phyloP scores from a whole-genome alignment of 1,139 yeast species.

The Pichia sp. region DNA sequence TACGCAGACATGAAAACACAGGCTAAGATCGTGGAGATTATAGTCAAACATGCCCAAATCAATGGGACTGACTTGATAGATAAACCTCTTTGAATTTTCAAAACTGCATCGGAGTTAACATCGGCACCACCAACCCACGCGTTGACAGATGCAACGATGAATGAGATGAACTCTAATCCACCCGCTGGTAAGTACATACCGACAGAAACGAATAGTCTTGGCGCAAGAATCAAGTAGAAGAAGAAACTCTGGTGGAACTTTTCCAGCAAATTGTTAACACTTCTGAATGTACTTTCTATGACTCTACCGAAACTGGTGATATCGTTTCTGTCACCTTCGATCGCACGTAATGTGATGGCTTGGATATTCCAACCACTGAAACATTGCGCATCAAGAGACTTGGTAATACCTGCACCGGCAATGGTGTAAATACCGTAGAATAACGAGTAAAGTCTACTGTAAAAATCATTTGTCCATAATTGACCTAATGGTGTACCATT shows the following conservation, averaged over 20 bases:
- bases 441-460: conserved; percentile 58
- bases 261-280: conserved; percentile 89
- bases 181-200: conserved; percentile 94
- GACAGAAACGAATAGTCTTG: conserved; percentile 81
- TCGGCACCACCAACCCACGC: conserved; percentile 46
- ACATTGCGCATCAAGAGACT: conserved; percentile 72
- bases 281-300: conserved; percentile 81
- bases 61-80: conserved; percentile 20
- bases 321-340: conserved; percentile 57
- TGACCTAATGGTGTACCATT: conserved; percentile 57
- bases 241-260: conserved; percentile 97
- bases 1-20: conserved; percentile 22
- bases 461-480: conserved; percentile 45
- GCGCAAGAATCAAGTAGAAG: conserved; percentile 81
- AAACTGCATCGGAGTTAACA: conserved; percentile 8
- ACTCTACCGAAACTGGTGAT: conserved; percentile 91
- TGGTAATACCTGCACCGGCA: conserved; percentile 65
- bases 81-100: conserved; percentile 13
- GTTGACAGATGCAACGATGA: conserved; percentile 68
- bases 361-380: conserved; percentile 98
- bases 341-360: conserved; percentile 76
- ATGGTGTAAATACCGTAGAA: conserved; percentile 64
- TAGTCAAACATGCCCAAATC: conserved; percentile 21
- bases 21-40: conserved; percentile 14
- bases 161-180: conserved; percentile 66